Conservation (phyloP, 768 basidiomycete species). For the Pisolithus orientalis region DNA sequence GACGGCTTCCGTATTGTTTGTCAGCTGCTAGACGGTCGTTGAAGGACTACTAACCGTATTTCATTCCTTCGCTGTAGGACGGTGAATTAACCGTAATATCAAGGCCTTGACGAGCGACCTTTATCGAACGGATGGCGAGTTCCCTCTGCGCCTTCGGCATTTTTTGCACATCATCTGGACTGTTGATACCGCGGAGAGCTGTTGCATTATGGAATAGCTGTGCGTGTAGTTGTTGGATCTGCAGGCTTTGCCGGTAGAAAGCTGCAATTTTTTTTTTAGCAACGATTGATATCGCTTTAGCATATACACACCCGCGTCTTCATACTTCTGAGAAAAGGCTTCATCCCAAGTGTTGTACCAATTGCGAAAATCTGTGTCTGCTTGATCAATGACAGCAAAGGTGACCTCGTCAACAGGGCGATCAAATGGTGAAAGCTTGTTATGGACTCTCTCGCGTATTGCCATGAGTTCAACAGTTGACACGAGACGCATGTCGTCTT, state of each 20-base stretch:
- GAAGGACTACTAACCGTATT: slow-evolving; percentile 57
- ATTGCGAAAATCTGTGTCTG: slow-evolving; percentile 68
- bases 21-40: neutral
- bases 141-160: slow-evolving; percentile 77
- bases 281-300: slow-evolving; percentile 2
- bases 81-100: slow-evolving; percentile 83
- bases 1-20: slow-evolving; percentile 48
- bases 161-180: slow-evolving; percentile 78
- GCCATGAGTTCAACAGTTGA: slow-evolving; percentile 92
- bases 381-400: slow-evolving; percentile 62
- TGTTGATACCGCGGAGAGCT: slow-evolving; percentile 74
- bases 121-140: slow-evolving; percentile 76
- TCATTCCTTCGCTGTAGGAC: slow-evolving; percentile 86
- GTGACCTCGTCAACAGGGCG: slow-evolving; percentile 69
- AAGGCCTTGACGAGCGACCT: slow-evolving; percentile 71
- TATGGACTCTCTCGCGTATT: slow-evolving; percentile 80
- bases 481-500: slow-evolving; percentile 92
- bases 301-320: slow-evolving; percentile 59
- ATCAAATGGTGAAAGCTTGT: slow-evolving; percentile 75
- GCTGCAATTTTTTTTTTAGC: slow-evolving; percentile 33
- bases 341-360: slow-evolving; percentile 84
- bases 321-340: slow-evolving; percentile 75
- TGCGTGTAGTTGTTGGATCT: slow-evolving; percentile 86
- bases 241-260: slow-evolving; percentile 83
- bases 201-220: slow-evolving; percentile 82